Conservation (phyloP, 2,329 filamentous ascomycete genomes). For the Botrytis aclada region DNA sequence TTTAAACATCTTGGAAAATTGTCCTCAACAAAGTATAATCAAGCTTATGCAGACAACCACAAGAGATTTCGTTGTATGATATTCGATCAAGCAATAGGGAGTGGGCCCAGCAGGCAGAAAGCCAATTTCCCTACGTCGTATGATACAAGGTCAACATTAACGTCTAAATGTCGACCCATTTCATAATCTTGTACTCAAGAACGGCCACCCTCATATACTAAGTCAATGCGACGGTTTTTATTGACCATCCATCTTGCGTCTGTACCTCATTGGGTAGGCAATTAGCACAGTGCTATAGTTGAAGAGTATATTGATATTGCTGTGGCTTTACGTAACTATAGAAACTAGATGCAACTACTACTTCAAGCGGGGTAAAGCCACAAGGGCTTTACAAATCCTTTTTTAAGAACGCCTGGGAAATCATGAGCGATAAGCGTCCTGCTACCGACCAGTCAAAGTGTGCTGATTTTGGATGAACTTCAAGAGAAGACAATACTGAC, state of each 20-base stretch:
- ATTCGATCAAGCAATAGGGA: background rate
- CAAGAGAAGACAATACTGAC: too few species aligned
- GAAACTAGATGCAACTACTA: background rate
- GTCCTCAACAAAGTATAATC: background rate
- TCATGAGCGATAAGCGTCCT: background rate
- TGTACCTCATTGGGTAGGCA: background rate
- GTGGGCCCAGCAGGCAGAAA: background rate
- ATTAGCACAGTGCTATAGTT: background rate
- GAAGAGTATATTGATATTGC: background rate
- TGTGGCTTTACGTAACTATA: background rate
- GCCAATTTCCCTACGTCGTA: background rate
- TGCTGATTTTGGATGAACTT: background rate
- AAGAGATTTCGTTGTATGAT: background rate
- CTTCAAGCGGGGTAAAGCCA: background rate
- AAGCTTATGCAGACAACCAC: background rate
- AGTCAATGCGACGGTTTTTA: background rate
- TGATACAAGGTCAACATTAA: background rate
- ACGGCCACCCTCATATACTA: background rate
- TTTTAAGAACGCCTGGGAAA: background rate
- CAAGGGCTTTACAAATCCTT: background rate
- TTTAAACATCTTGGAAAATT: background rate
- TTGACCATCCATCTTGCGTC: background rate
- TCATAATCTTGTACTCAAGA: background rate
- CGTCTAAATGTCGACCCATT: background rate
- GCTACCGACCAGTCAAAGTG: background rate